A percentile compares a stretch with the other conserved stretches of the same genome.
Evolutionary conservation across 495 filamentous ascomycete genomes (phyloP).

Genomic region (Penicillium psychrofluorescens): DNA sequence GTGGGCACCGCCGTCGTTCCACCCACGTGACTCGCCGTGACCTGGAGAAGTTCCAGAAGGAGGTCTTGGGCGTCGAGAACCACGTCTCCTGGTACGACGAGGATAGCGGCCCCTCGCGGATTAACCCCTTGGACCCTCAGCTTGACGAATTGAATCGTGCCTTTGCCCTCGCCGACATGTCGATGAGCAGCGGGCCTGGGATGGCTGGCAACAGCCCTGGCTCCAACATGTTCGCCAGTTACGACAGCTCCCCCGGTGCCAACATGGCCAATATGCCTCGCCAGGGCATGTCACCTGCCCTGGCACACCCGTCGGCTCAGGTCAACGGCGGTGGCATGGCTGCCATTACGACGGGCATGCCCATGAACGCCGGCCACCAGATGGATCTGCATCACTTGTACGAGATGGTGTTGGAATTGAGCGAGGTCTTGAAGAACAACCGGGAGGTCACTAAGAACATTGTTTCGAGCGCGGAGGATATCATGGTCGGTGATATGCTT

Average conservation of each 20-base stretch:
- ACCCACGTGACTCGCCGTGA: slow-evolving; percentile 39
- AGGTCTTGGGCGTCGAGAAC: slow-evolving; percentile 32
- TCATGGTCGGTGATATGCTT: slow-evolving; percentile 38
- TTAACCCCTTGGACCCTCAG: slow-evolving; percentile 26
- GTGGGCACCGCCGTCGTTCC: slow-evolving; percentile 41
- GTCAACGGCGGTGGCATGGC: slow-evolving; percentile 54
- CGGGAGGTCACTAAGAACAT: slow-evolving; percentile 68
- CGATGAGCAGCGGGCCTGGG: slow-evolving; percentile 27
- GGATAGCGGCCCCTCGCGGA: slow-evolving; percentile 18
- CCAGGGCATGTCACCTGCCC: slow-evolving; percentile 27
- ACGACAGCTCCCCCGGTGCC: slow-evolving; percentile 23
- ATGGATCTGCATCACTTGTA: slow-evolving; percentile 83
- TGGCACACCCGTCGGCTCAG: slow-evolving; percentile 28
- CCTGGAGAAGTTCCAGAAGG: slow-evolving; percentile 38
- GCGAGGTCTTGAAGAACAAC: slow-evolving; percentile 68
- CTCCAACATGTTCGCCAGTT: slow-evolving; percentile 26
- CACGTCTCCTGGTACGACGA: slow-evolving; percentile 25
- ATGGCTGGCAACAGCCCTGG: slow-evolving; percentile 24
- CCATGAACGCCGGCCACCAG: slow-evolving; percentile 75
- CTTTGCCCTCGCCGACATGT: slow-evolving; percentile 28
- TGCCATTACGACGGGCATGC: slow-evolving; percentile 47
- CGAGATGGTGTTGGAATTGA: slow-evolving; percentile 74
- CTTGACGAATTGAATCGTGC: slow-evolving; percentile 31
- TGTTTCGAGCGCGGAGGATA: slow-evolving; percentile 57
- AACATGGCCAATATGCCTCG: slow-evolving; percentile 32